These are phyloP conservation scores for Colletotrichum sp. DNA, from an alignment of 2,329 filamentous ascomycete species.

Conservation along the genomic window DNA sequence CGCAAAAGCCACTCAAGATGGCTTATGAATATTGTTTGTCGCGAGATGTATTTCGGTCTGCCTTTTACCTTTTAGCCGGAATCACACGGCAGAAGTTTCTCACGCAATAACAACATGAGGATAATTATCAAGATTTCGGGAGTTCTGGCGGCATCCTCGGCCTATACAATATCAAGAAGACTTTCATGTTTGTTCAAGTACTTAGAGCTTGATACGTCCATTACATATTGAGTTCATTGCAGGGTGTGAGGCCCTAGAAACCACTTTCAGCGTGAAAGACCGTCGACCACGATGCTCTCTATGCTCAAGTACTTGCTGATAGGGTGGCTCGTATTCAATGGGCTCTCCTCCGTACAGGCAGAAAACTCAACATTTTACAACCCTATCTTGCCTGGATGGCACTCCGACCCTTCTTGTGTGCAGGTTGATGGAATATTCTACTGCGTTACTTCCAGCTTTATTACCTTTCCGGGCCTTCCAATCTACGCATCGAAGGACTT, in stretches of 20 bases:
- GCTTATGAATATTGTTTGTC: rapidly evolving
- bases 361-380: neutral
- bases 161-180: neutral
- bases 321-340: neutral
- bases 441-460: neutral
- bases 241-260: too few species aligned
- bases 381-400: neutral
- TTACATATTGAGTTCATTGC: too few species aligned
- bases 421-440: neutral
- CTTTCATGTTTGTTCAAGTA: rapidly evolving
- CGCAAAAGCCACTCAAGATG: neutral
- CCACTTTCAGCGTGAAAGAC: neutral
- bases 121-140: neutral
- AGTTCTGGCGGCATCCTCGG: neutral
- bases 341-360: neutral
- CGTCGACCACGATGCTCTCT: neutral
- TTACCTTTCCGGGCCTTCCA: neutral
- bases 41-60: rapidly evolving
- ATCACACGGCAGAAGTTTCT: neutral
- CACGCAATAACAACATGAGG: neutral
- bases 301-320: neutral
- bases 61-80: neutral
- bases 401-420: neutral
- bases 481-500: neutral
- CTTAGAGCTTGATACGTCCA: neutral